Evolutionary conservation across 1,284 basidiomycete species (phyloP), one percentile per base, ranked within the genome.

Genomic region (Sanghuangporus weigelae): DNA sequence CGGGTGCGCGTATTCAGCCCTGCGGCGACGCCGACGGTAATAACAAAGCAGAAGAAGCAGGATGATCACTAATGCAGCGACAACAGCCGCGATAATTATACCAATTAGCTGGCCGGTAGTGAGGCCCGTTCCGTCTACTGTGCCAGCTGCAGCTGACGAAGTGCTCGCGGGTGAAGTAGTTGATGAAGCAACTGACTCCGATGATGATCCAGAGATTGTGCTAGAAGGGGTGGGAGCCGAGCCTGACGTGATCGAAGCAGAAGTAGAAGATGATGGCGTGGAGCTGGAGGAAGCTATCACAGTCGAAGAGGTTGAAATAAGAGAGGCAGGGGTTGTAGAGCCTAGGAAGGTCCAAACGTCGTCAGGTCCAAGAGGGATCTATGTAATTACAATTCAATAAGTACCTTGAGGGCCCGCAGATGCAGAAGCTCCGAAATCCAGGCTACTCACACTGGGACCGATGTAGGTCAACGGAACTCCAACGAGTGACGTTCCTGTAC

Each of bases 151-250:
- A 40, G 59, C 56, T 42, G 64, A 64, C 7, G 71, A 67, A 14
- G 69, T 57, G 38, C 71, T 56, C 38, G 71, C 35, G 62, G 63
- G 62, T 21, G 61, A 59, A 26, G 26, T 53, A 48, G 54, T 54
- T n/a, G 63, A 40, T 31, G 57, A 42, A 21, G 57, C 19, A 44
- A 6, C 44, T 60, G 38, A 12, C 19, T 51, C 51, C n/a, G 63
- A 31, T 21, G 61, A 39, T 31, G 26, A 31, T 31, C 26, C 26
- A 31, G 26, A 31, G 26, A 31, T 31, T 11, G 40, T 62, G 8
- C 26, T 35, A 38, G 36, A 23, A 46, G 53, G 58, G 7, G 54
- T 26, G 26, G 40, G 46, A 49, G 12, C 35, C 39, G 61, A 44
- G 40, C 31, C 49, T 26, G 56, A 50, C 11, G 60, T 19, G 31